phyloP scores from a whole-genome alignment of 495 filamentous ascomycete genomes.

The Penicillium soppii region DNA sequence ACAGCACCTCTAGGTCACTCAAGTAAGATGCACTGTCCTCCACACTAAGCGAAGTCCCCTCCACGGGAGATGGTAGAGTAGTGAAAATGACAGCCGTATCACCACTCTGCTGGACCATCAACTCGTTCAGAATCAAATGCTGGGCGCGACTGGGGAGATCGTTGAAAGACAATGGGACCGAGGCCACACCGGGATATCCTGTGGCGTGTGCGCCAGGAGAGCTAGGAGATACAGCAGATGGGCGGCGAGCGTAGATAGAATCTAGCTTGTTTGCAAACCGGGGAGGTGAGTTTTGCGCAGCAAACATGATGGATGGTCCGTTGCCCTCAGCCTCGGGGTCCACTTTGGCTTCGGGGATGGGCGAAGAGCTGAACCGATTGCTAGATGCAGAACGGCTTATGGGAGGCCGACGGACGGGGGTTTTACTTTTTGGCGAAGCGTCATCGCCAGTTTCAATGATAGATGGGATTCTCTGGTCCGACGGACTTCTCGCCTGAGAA shows the following conservation, averaged over 20 bases:
- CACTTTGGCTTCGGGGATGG: conserved; percentile 72
- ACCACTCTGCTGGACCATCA: conserved; percentile 66
- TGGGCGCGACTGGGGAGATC: conserved; percentile 80
- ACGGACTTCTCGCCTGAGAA: background rate
- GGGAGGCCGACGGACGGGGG: conserved; percentile 23
- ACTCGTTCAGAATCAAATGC: conserved; percentile 82
- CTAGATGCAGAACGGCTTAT: conserved; percentile 39
- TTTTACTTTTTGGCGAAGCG: conserved; percentile 33
- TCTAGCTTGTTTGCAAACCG: conserved; percentile 33
- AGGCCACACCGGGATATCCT: conserved; percentile 54
- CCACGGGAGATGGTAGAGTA: conserved; percentile 73
- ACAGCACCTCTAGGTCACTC: conserved; percentile 73
- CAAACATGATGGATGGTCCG: conserved; percentile 79
- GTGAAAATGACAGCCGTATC: conserved; percentile 83
- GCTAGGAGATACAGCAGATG: conserved; percentile 22
- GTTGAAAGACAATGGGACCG: conserved; percentile 74
- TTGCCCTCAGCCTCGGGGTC: conserved; percentile 54
- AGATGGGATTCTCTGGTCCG: conserved; percentile 33
- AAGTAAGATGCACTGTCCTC: conserved; percentile 69
- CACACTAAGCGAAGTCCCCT: conserved; percentile 70
- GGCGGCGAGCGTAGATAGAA: conserved; percentile 54
- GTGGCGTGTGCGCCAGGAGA: conserved; percentile 15
- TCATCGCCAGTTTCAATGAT: conserved; percentile 52
- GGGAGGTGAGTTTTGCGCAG: conserved; percentile 47
- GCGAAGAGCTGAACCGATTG: conserved; percentile 66